Conservation (phyloP, 179 eudicot species). For the Dionaea muscipula region DNA sequence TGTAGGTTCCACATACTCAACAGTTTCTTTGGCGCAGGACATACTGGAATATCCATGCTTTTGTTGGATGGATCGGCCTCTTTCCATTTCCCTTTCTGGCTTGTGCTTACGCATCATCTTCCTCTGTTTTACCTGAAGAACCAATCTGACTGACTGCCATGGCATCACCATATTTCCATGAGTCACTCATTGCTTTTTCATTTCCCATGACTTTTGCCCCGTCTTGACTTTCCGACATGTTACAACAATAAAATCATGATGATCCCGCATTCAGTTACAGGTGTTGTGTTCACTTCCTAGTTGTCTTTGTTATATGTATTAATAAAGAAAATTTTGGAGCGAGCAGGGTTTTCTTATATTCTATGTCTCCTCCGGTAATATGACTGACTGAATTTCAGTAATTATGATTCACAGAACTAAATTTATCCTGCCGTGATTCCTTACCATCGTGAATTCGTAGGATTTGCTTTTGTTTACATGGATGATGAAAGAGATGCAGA, state of each 20-base stretch:
- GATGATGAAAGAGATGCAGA: conserved; percentile 82
- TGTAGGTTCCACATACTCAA: conserved; percentile 31
- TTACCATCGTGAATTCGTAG: conserved; percentile 23
- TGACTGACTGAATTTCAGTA: conserved; percentile 9
- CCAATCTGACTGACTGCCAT: conserved; percentile 54
- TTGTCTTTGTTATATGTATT: conserved; percentile 12
- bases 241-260: conserved; percentile 50
- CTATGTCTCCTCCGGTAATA: conserved; percentile 9
- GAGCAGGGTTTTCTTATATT: conserved; percentile 12
- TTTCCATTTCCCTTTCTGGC: conserved; percentile 42
- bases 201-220: conserved; percentile 61
- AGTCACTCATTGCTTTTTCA: conserved; percentile 60
- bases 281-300: conserved; percentile 54
- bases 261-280: conserved; percentile 55
- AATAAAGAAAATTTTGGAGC: conserved; percentile 12
- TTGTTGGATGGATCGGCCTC: conserved; percentile 49
- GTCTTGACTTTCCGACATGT: conserved; percentile 53
- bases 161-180: conserved; percentile 55
- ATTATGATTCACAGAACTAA: conserved; percentile 13
- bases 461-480: conserved; percentile 71
- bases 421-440: conserved; percentile 13
- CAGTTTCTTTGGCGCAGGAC: conserved; percentile 42
- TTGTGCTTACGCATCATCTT: conserved; percentile 48
- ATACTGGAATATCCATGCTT: conserved; percentile 36
- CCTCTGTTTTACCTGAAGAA: conserved; percentile 45